phyloP scores from a whole-genome alignment of 768 basidiomycete species.

The Cystofilobasidium macerans region DNA sequence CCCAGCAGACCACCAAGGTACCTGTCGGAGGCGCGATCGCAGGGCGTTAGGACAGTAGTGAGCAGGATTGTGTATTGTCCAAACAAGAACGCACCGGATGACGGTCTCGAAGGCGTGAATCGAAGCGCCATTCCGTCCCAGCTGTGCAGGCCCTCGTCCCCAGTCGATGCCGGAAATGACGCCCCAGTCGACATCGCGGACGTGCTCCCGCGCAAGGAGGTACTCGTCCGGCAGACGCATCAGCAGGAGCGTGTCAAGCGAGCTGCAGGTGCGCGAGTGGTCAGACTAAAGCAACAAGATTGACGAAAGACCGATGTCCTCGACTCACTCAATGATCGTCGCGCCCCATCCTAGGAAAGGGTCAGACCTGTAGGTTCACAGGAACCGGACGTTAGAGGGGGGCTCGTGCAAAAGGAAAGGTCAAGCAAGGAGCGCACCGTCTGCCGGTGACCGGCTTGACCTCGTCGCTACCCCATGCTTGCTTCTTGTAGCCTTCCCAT shows the following conservation, averaged over 20 bases:
- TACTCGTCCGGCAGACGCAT: constrained; percentile 34
- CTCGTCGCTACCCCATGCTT: constrained; percentile 33
- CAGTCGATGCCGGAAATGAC: constrained; percentile 27
- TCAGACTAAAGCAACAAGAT: neutral
- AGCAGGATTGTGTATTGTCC: too few species aligned
- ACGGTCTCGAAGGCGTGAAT: constrained; percentile 41
- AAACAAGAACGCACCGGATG: too few species aligned
- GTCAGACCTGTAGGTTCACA: constrained; percentile 16
- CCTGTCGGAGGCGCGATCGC: too few species aligned
- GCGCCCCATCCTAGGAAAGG: constrained; percentile 35
- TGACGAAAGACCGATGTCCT: neutral
- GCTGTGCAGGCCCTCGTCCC: constrained; percentile 4
- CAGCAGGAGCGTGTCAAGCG: constrained; percentile 34
- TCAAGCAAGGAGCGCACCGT: neutral
- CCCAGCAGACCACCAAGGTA: constrained; percentile 22
- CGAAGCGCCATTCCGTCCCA: neutral
- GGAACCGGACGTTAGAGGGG: neutral
- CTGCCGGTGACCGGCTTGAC: constrained; percentile 27
- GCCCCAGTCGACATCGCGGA: constrained; percentile 32
- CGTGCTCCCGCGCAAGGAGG: constrained; percentile 33
- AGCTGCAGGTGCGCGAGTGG: neutral
- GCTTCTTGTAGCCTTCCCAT: constrained; percentile 28
- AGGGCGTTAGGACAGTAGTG: too few species aligned
- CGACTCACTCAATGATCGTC: constrained; percentile 29
- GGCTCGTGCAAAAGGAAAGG: neutral